Conservation (phyloP, 306 rosid genomes). For the Gleditsia sinensis region DNA sequence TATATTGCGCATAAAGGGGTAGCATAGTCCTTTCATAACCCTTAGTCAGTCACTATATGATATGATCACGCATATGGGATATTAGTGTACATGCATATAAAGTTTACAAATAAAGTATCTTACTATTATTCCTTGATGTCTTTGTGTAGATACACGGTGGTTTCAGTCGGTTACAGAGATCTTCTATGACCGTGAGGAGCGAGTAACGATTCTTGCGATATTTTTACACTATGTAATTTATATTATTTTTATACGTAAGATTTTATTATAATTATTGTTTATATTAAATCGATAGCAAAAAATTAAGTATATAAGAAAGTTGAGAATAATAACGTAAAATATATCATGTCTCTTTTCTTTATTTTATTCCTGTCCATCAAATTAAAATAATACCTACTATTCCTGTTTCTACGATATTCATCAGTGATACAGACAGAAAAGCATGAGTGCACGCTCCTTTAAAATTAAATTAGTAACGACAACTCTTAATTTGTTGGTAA, state of each 20-base stretch:
- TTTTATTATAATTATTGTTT: not conserved
- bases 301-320: too few species aligned
- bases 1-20: conserved; percentile 53
- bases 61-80: conserved; percentile 25
- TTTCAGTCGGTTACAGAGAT: conserved; percentile 49
- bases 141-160: conserved; percentile 40
- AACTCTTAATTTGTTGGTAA: too few species aligned
- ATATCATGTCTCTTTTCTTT: too few species aligned
- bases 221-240: not conserved
- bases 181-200: conserved; percentile 27
- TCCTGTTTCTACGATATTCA: too few species aligned
- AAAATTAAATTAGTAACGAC: too few species aligned
- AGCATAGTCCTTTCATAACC: conserved; percentile 39
- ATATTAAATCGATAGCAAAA: too few species aligned
- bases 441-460: too few species aligned
- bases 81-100: conserved; percentile 41
- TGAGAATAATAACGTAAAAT: too few species aligned
- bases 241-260: not conserved
- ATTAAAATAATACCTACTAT: not conserved
- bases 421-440: too few species aligned
- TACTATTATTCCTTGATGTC: conserved; percentile 44
- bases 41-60: not conserved
- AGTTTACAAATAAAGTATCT: conserved; percentile 15
- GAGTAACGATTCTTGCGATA: conserved; percentile 6
- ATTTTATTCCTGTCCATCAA: not conserved